Evolutionary conservation across 2,329 filamentous ascomycete species (phyloP), one percentile per base, ranked within the genome.

Genomic region (Dothistroma septosporum): DNA sequence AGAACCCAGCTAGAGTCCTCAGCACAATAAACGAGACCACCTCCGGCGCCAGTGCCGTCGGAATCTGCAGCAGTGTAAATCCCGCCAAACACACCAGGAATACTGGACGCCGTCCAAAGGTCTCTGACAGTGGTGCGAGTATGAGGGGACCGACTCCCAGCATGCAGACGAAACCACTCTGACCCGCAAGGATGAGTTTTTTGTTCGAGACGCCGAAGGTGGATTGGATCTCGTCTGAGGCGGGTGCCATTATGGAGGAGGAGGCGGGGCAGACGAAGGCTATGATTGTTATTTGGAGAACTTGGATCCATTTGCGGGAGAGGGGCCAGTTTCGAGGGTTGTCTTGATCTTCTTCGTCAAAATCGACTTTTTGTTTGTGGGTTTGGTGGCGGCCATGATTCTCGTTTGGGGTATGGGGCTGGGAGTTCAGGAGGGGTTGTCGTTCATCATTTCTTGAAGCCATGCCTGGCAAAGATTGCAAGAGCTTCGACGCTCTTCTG

Each of bases 161-260:
- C 73, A 78, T 77, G 57, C 80, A 73, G 2, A 82, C 77, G 59
- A 80, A 82, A 11, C 76, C 77, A 1, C 79, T 80, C 4, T 79
- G 80, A 16, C 78, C 77, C 10, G 75, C 76, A 50, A 81, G 77
- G 24, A 81, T 76, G 16, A 69, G 69, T 10, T 74, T 72, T 4
- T 70, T 53, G 14, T 53, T 21, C 11, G 53, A 14, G 6, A 33
- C 24, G 9, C 16, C 19, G 31, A 60, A 46, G 41, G 52, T 19
- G 3, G 12, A 2, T 28, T 53, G 24, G 58, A 60, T 50, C 21
- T 55, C 33, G 28, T 37, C 4, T 10, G 35, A 41, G 24, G 58
- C 58, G 28, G 58, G 52, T 19, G 58, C 58, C 44, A 55, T 35
- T 19, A 60, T 60, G 53, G 58, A 60, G 31, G 58, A 60, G 32